Conservation (phyloP, 805 yeast genomes). For the Zygotorulaspora danielsina region DNA sequence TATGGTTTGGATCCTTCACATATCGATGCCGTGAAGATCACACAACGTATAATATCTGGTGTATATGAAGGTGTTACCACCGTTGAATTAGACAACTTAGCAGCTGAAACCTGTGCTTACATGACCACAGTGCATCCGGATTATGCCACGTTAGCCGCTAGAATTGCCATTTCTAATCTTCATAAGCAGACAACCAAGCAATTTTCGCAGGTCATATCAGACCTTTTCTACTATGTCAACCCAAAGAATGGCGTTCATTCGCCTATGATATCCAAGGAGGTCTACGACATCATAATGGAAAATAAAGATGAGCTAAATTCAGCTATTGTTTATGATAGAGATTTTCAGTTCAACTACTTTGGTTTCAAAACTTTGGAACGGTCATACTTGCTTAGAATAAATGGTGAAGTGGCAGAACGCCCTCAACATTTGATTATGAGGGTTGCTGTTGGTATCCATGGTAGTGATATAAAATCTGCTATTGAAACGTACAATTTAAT, state of each 20-base stretch:
- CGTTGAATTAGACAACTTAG: conserved; percentile 72
- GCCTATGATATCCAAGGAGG: conserved; percentile 68
- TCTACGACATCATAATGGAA: conserved; percentile 57
- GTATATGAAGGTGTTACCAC: conserved; percentile 97
- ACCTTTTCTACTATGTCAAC: conserved; percentile 71
- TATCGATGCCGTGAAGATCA: conserved; percentile 92
- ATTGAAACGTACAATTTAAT: conserved; percentile 81
- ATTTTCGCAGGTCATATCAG: conserved; percentile 71
- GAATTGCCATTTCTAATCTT: conserved; percentile 89
- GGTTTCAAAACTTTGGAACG: conserved; percentile 91
- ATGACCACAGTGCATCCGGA: conserved; percentile 99
- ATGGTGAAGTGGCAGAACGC: conserved; percentile 73
- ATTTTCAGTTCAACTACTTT: conserved; percentile 72
- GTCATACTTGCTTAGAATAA: conserved; percentile 67
- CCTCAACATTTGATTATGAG: conserved; percentile 90
- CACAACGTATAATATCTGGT: conserved; percentile 93
- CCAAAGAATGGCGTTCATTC: conserved; percentile 67
- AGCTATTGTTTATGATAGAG: conserved; percentile 73
- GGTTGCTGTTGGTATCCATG: conserved; percentile 89
- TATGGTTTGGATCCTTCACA: conserved; percentile 89
- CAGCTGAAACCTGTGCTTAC: conserved; percentile 96
- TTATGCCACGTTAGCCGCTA: conserved; percentile 89
- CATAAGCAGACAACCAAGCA: conserved; percentile 91
- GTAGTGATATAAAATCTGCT: conserved; percentile 56
- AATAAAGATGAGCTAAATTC: conserved; percentile 65